Conservation (phyloP, 2,329 filamentous ascomycete genomes). For the Exophiala aquamarina region DNA sequence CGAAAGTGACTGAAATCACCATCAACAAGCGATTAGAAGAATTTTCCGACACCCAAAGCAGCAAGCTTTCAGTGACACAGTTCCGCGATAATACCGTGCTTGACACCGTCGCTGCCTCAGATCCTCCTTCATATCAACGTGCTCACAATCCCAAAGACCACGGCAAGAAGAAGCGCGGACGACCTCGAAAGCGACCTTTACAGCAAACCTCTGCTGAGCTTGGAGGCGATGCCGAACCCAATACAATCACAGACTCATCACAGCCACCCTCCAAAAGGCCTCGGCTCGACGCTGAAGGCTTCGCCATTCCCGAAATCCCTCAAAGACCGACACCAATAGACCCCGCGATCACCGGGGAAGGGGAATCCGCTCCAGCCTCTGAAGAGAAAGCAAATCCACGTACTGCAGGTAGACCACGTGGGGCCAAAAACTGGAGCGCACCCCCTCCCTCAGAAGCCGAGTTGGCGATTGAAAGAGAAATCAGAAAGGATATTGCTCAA, state of each 20-base stretch:
- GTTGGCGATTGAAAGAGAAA: constrained; percentile 55
- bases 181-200: constrained; percentile 28
- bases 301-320: constrained; percentile 57
- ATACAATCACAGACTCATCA: constrained; percentile 10
- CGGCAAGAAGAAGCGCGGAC: constrained; percentile 51
- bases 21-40: constrained; percentile 89
- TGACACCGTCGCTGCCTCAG: constrained; percentile 55
- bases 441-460: constrained; percentile 61
- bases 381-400: constrained; percentile 16
- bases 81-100: constrained; percentile 56
- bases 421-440: constrained; percentile 34
- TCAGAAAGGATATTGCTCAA: constrained; percentile 70
- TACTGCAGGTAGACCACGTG: constrained; percentile 32
- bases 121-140: constrained; percentile 75
- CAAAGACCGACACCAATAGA: constrained; percentile 39
- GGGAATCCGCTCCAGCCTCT: not conserved
- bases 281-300: constrained; percentile 66
- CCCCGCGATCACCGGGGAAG: constrained; percentile 35
- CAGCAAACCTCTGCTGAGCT: constrained; percentile 41
- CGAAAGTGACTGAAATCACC: constrained; percentile 92
- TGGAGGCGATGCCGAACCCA: constrained; percentile 38
- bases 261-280: constrained; percentile 32
- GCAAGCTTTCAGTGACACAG: constrained; percentile 81
- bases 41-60: constrained; percentile 83
- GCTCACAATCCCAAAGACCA: constrained; percentile 59